Evolutionary conservation across 202 grass and related monocot species (phyloP).

Genomic region (Zizania palustris): DNA sequence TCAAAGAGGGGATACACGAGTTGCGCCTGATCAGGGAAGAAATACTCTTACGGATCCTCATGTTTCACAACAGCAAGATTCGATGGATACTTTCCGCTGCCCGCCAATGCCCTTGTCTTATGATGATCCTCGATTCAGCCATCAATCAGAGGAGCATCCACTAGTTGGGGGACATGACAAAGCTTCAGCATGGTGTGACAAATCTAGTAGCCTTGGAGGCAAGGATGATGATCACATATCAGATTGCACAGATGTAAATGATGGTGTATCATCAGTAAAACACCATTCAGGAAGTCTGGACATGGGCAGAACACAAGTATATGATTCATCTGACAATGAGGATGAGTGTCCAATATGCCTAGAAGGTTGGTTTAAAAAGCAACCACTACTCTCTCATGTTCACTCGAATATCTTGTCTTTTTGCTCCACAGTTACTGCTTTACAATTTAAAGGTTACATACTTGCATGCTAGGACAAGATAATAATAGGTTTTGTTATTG

Average conservation of each 20-base stretch:
- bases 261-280: conserved; percentile 43
- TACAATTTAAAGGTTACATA: conserved; percentile 13
- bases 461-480: background rate
- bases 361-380: conserved; percentile 61
- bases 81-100: conserved; percentile 54
- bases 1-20: conserved; percentile 54
- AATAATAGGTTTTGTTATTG: background rate
- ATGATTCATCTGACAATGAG: conserved; percentile 51
- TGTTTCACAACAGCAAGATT: conserved; percentile 38
- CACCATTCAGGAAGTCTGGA: conserved; percentile 10
- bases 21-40: conserved; percentile 59
- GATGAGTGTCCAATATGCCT: conserved; percentile 87
- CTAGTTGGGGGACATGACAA: conserved; percentile 39
- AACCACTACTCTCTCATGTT: background rate
- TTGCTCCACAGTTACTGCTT: background rate
- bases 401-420: background rate
- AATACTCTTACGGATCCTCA: conserved; percentile 28
- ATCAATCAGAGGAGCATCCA: conserved; percentile 29
- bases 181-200: conserved; percentile 43
- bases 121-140: conserved; percentile 66
- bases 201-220: conserved; percentile 32
- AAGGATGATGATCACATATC: conserved; percentile 41
- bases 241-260: conserved; percentile 26
- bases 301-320: conserved; percentile 14
- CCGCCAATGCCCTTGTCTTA: conserved; percentile 77